Evolutionary conservation across 2,329 filamentous ascomycete genomes (phyloP).

Genomic region (Cladosporium sp.): DNA sequence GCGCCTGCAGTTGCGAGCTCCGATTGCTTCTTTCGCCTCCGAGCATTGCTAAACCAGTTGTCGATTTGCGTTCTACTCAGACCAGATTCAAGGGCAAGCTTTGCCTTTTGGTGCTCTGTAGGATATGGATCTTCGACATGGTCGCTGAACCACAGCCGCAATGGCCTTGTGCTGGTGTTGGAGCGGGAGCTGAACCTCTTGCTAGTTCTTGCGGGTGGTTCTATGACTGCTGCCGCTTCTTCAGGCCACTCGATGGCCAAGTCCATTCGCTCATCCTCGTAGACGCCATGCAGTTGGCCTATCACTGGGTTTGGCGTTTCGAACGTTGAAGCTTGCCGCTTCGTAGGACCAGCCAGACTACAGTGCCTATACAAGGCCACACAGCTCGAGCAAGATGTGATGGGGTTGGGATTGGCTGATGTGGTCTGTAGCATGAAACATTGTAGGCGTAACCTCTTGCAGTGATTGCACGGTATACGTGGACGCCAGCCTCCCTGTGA

Average conservation of each 20-base stretch:
- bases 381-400: constrained; percentile 3
- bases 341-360: background rate
- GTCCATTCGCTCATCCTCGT: background rate
- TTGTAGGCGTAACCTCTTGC: background rate
- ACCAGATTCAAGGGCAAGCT: background rate
- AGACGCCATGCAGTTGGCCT: constrained; percentile 3
- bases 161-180: background rate
- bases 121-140: background rate
- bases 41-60: constrained; percentile 4
- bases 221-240: background rate
- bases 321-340: background rate
- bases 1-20: background rate
- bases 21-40: constrained; percentile 1
- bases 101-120: background rate
- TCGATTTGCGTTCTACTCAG: constrained; percentile 2
- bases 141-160: background rate
- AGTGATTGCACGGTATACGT: background rate
- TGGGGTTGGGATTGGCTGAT: background rate
- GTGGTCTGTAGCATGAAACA: constrained; percentile 8
- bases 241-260: too few relatives aligned
- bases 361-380: constrained; percentile 4
- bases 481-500: constrained; percentile 3
- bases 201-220: background rate
- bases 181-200: background rate
- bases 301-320: constrained; percentile 3